Base-by-base conservation (phyloP, 2,329 filamentous ascomycete genomes). In the Cladosporium sp. region DNA sequence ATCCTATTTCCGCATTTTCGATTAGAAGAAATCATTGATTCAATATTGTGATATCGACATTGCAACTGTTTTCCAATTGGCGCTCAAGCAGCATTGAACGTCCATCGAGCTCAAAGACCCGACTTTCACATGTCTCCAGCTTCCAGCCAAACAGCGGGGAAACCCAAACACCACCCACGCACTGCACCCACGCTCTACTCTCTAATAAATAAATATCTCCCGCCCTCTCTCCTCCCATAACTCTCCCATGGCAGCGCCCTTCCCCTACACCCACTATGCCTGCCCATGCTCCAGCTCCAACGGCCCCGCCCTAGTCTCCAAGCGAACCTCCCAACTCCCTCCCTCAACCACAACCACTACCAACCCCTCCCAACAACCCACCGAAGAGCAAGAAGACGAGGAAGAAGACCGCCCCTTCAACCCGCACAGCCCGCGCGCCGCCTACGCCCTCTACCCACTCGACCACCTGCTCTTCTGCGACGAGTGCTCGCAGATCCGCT, bases 391-490 rank as follows among this genome's bases (percentile, higher is more conserved):
- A 18, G 73, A 80, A 22, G 84, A 89, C 44, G 84, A 32, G 30
- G n/a, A 88, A 53, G 86, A 89, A 57, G 88, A 89, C 52, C 78
- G 80, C 55, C 86, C 88, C 3, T 96, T 99, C 68, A 88, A 99
- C 66, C 90, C 93, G 2, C 84, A 87, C 61, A 84, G 85, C 54
- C 82, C 88, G 13, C 85, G 91, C 32, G 88, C 93, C 52, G 93
- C 90, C 68, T 97, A 89, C 75, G 91, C 89, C 58, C 77, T 99
- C 27, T 96, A 92, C 65, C 92, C 93, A 1, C 83, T 96, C 39
- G 92, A 97, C 64, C 85, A 96, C 66, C 80, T 99, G 20, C 80
- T 97, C 36, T 99, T 95, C 74, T 99, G 93, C 74, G 92, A 96
- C 66, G 93, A 97, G 68, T 99, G 93, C 69, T 89, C 95, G 67